phyloP scores from a whole-genome alignment of 176 grass and related monocot genomes.

The Oryza australiensis region DNA sequence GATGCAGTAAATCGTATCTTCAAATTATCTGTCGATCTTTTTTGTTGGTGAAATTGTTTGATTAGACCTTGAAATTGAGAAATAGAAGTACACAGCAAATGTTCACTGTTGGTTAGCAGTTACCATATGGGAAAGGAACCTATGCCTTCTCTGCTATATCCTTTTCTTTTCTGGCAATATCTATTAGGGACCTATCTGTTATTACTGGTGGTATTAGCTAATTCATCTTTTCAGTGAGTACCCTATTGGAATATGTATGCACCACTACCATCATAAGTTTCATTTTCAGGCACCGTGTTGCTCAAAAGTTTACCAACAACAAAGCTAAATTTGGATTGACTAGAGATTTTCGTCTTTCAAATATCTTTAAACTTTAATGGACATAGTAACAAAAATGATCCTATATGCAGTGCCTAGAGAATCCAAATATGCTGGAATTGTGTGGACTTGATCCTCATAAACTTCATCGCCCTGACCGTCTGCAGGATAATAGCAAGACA shows the following conservation, averaged over 20 bases:
- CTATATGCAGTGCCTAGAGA: slow-evolving; percentile 49
- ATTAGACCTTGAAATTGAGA: neutral
- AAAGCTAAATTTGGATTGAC: neutral
- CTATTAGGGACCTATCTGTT: neutral
- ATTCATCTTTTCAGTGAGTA: neutral
- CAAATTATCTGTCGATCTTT: neutral
- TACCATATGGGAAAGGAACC: neutral
- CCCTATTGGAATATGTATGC: neutral
- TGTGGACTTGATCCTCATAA: slow-evolving; percentile 59
- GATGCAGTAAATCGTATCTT: neutral
- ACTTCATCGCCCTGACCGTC: slow-evolving; percentile 53
- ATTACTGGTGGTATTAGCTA: neutral
- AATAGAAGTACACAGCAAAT: neutral
- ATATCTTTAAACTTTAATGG: neutral
- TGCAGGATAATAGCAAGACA: slow-evolving; percentile 50
- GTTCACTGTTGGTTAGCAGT: neutral
- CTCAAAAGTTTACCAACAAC: neutral
- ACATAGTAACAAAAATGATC: neutral
- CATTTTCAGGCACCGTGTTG: neutral
- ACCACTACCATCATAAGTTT: neutral
- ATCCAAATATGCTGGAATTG: slow-evolving; percentile 48
- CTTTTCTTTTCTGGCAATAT: neutral
- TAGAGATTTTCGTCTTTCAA: neutral
- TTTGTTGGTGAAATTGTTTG: neutral
- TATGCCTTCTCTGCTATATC: neutral